These are phyloP conservation scores for Cenococcum geophilum DNA, from an alignment of 495 filamentous ascomycete genomes.

Conservation along the genomic window DNA sequence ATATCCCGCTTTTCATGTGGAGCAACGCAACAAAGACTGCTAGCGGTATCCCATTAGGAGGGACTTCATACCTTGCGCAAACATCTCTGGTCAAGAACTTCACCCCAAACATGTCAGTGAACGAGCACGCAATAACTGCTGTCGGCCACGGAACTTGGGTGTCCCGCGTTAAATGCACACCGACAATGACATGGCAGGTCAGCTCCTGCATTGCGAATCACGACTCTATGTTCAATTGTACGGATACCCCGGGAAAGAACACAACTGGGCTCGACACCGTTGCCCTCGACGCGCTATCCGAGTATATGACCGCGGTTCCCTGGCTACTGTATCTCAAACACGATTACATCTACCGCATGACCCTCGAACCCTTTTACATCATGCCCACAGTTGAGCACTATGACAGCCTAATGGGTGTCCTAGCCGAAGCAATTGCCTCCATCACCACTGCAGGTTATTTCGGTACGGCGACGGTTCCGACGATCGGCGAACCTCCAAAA, in stretches of 20 bases:
- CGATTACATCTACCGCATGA: slow-evolving; percentile 14
- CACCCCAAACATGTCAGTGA: background rate
- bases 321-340: slow-evolving; percentile 12
- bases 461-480: slow-evolving; percentile 10
- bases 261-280: slow-evolving; percentile 11
- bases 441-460: slow-evolving; percentile 12
- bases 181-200: slow-evolving; percentile 8
- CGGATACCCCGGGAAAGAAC: slow-evolving; percentile 1
- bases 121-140: slow-evolving; percentile 6
- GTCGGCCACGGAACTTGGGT: slow-evolving; percentile 4
- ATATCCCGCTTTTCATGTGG: slow-evolving; percentile 12
- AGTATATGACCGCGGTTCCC: slow-evolving; percentile 12
- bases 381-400: slow-evolving; percentile 13
- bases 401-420: slow-evolving; percentile 9
- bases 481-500: slow-evolving; percentile 1
- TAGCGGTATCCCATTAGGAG: slow-evolving; percentile 9
- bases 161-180: slow-evolving; percentile 13
- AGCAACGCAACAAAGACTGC: background rate
- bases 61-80: slow-evolving; percentile 12
- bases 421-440: slow-evolving; percentile 5
- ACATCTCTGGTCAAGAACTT: slow-evolving; percentile 4
- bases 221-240: slow-evolving; percentile 11
- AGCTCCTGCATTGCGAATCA: slow-evolving; percentile 7
- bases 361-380: slow-evolving; percentile 12
- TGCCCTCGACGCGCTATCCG: slow-evolving; percentile 8